Evolutionary conservation across 495 filamentous ascomycete species (phyloP), one percentile per base, ranked within the genome.

Genomic region (Podospora didyma): DNA sequence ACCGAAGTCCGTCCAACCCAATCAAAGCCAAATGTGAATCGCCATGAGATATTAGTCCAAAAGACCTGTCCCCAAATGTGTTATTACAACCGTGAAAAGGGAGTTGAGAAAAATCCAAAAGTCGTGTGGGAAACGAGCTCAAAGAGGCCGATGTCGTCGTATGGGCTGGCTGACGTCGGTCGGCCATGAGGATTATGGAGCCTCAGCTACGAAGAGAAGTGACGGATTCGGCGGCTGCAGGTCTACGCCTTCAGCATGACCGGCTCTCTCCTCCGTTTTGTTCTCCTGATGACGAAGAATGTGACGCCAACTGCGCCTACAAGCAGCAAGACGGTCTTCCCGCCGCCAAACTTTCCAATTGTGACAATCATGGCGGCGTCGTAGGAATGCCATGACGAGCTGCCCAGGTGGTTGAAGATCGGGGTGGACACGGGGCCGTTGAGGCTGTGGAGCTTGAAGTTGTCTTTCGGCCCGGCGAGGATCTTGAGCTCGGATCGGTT

Each of bases 371-470:
- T 51, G 12, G 64, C 57, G 6, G 73, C 75, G 50, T 78, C 75
- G 24, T 67, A 73, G 7, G 67, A 72, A 51, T 78, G 75, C 73
- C 75, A 78, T 9, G 70, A 74, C 12, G 73, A 76, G 46, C 71
- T 73, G n/a, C 75, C 75, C 19, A 76, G 64, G 46, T 78, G 75
- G 44, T 71, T 64, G 54, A 76, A 76, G 2, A 78, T 54, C 3
- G 75, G 75, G 0, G 75, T 78, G 19, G 66, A 66, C 3, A 76
- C 73, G n/a, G 51, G 65, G 1, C 73, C 75, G 50, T 73, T 78
- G n/a, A 78, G 63, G 51, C 65, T 70, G 52, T 76, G 75, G 55
- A 78, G 21, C 28, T 49, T 52, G 7, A 53, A 56, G 49, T 69
- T 57, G 20, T 44, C 49, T 14, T 28, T 49, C n/a, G 63, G 62